These are phyloP conservation scores for Colletotrichum simmondsii DNA, from an alignment of 2,329 filamentous ascomycete species.

Conservation along the genomic window DNA sequence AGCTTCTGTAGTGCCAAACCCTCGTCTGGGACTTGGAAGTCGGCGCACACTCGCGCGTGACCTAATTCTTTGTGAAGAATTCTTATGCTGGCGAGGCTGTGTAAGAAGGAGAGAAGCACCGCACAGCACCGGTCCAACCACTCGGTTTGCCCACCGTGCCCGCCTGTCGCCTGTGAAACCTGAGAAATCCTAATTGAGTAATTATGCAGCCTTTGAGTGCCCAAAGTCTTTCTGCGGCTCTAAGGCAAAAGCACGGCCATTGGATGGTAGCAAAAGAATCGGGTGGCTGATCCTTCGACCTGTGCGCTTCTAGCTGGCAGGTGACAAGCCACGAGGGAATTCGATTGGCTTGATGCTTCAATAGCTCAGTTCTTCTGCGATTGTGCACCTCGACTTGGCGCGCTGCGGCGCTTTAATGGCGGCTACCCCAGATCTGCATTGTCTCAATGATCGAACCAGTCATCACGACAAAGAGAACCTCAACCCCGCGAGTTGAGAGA, in stretches of 20 bases:
- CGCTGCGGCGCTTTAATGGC: constrained; percentile 6
- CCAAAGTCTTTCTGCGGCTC: neutral
- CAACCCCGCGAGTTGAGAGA: constrained; percentile 6
- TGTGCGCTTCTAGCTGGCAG: constrained; percentile 11
- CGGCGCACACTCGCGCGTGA: neutral
- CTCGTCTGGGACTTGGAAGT: neutral
- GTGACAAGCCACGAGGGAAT: constrained; percentile 11
- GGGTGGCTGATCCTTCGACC: constrained; percentile 29
- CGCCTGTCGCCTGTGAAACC: neutral
- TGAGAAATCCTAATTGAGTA: neutral
- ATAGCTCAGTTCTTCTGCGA: constrained; percentile 1
- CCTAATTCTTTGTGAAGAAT: neutral
- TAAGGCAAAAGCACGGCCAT: constrained; percentile 4
- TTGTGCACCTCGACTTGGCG: neutral
- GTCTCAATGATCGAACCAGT: constrained; percentile 14
- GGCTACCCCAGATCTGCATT: constrained; percentile 15
- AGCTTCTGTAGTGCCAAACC: neutral
- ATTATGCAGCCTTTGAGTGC: neutral
- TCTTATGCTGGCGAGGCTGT: neutral
- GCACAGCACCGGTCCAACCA: neutral
- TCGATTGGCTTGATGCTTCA: constrained; percentile 14
- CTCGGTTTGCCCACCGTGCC: neutral
- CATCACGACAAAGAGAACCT: neutral
- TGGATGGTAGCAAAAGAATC: neutral
- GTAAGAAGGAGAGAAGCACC: neutral